Conservation (phyloP, 257 asterid genomes). For the Solanum appendiculatum region DNA sequence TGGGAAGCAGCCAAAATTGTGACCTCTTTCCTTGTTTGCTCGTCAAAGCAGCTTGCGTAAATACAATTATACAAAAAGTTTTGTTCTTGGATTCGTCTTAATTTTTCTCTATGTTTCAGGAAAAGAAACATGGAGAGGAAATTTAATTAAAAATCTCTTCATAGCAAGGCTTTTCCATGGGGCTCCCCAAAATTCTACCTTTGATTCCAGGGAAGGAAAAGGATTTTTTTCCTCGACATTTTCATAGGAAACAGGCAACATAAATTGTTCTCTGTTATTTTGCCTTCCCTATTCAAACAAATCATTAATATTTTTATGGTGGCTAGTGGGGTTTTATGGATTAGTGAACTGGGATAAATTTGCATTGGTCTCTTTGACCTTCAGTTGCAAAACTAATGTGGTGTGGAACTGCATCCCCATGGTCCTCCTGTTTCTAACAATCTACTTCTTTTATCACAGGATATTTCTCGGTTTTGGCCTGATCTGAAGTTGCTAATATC, state of each 20-base stretch:
- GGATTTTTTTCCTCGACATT: neutral
- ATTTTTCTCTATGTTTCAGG: neutral
- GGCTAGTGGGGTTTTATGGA: neutral
- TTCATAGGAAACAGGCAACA: neutral
- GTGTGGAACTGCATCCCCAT: neutral
- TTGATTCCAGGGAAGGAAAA: neutral
- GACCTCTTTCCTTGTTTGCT: neutral
- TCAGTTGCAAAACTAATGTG: neutral
- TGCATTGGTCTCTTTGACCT: neutral
- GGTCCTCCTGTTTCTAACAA: neutral
- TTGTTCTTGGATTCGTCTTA: neutral
- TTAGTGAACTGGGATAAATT: neutral
- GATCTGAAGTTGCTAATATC: conserved; percentile 84
- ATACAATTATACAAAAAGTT: too few relatives aligned
- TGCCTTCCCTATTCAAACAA: neutral
- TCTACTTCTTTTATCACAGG: conserved; percentile 22
- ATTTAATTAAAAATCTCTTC: neutral
- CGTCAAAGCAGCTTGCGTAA: neutral
- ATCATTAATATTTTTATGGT: neutral
- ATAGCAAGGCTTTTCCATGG: neutral
- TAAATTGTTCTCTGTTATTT: neutral
- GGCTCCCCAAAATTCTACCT: neutral
- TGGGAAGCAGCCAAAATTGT: neutral
- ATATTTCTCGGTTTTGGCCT: conserved; percentile 67
- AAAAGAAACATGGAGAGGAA: neutral